Percentiles rank a stretch among this genome's conserved stretches.
Evolutionary conservation across 768 basidiomycete genomes (phyloP).

Genomic region (Tremella mesenterica): DNA sequence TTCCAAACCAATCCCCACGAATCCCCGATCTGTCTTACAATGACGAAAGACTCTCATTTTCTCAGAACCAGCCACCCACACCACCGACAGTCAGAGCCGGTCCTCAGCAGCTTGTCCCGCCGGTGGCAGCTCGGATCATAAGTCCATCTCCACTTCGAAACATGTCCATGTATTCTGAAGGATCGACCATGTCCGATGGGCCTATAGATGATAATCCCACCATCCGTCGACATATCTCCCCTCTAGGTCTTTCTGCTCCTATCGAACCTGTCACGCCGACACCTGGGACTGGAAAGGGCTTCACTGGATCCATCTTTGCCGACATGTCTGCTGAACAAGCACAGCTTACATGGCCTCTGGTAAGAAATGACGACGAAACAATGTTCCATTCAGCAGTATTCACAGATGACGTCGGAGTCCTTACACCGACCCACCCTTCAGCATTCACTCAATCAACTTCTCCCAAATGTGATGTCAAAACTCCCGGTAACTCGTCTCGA

Average conservation of each 20-base stretch:
- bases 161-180: neutral
- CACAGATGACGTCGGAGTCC: neutral
- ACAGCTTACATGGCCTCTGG: conserved; percentile 33
- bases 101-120: neutral
- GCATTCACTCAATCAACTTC: neutral
- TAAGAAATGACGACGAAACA: conserved; percentile 15
- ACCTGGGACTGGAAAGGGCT: conserved; percentile 6
- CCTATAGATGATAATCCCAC: conserved; percentile 24
- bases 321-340: conserved; percentile 41
- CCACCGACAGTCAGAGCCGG: neutral
- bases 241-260: conserved; percentile 4
- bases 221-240: conserved; percentile 19
- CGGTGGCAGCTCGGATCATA: too few relatives aligned
- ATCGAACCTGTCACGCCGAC: conserved; percentile 2
- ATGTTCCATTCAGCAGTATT: conserved; percentile 13
- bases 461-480: neutral
- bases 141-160: neutral
- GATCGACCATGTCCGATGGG: conserved; percentile 1
- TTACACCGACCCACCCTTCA: neutral
- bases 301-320: conserved; percentile 30
- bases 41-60: too few relatives aligned
- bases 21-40: conserved; percentile 5
- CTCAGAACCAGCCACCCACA: neutral
- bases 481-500: neutral
- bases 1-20: neutral